These are phyloP conservation scores for Trypanosoma brucei DNA, from an alignment of 208 protist species.

Conservation along the genomic window DNA sequence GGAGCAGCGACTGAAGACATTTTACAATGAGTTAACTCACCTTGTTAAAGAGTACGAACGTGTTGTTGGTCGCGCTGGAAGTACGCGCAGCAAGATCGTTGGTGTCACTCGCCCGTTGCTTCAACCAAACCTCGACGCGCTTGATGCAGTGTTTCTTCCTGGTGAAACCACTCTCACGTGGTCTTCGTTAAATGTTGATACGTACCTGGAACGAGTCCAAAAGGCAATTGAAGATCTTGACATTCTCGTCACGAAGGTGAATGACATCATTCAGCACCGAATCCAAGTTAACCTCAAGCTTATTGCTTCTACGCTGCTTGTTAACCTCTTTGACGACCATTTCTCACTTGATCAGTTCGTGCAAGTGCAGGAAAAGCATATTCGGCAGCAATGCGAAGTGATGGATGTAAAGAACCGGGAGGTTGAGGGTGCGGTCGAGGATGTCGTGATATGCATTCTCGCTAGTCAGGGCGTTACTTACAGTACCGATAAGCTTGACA, in stretches of 20 bases:
- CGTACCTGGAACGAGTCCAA: slow-evolving; percentile 88
- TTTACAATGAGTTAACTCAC: slow-evolving; percentile 92
- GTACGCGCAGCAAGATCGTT: slow-evolving; percentile 58
- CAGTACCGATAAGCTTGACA: slow-evolving; percentile 30
- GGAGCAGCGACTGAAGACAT: slow-evolving; percentile 94
- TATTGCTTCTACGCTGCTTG: slow-evolving; percentile 77
- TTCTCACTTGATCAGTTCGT: slow-evolving; percentile 89
- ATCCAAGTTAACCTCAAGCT: slow-evolving; percentile 91
- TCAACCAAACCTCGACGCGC: slow-evolving; percentile 84
- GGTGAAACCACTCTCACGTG: slow-evolving; percentile 93
- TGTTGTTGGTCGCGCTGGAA: slow-evolving; percentile 62
- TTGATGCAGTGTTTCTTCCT: slow-evolving; percentile 88
- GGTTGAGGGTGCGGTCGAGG: slow-evolving; percentile 88
- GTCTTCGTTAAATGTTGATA: slow-evolving; percentile 95
- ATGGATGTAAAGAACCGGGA: slow-evolving; percentile 94
- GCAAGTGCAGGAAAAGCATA: slow-evolving; percentile 80
- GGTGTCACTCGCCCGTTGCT: slow-evolving; percentile 86
- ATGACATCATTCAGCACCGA: slow-evolving; percentile 90
- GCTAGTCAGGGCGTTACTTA: slow-evolving; percentile 49
- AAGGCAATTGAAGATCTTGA: slow-evolving; percentile 66
- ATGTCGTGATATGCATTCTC: slow-evolving; percentile 79
- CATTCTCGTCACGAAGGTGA: slow-evolving; percentile 77
- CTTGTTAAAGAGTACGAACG: slow-evolving; percentile 90
- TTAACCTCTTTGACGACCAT: slow-evolving; percentile 69
- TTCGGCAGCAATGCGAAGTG: slow-evolving; percentile 87